Evolutionary conservation across 805 yeast genomes (phyloP).

Genomic region (Wickerhamiella qilinensis): DNA sequence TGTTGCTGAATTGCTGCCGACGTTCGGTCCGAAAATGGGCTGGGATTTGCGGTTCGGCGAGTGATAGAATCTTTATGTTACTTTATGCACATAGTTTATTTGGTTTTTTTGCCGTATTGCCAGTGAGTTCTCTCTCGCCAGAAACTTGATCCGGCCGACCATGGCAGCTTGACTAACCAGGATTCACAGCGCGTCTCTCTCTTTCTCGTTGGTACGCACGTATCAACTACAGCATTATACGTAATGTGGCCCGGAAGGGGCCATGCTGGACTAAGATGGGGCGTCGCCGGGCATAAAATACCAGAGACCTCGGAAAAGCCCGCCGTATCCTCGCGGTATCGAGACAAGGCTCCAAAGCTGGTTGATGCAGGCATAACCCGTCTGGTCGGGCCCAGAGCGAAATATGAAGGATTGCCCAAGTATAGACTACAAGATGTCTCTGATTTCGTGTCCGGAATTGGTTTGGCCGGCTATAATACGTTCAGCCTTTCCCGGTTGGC

Average conservation of each 20-base stretch:
- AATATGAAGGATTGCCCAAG: no score
- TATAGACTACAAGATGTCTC: no score
- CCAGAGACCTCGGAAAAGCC: neutral
- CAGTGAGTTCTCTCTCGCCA: neutral
- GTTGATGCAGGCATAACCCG: no score
- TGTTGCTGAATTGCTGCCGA: constrained; percentile 88
- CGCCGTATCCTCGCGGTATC: no score
- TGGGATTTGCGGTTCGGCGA: constrained; percentile 79
- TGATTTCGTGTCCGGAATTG: no score
- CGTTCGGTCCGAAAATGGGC: constrained; percentile 74
- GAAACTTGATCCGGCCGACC: neutral
- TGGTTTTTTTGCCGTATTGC: neutral
- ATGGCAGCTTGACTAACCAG: neutral
- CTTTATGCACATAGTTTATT: neutral
- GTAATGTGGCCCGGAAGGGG: neutral
- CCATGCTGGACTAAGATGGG: neutral
- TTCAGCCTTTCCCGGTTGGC: no score
- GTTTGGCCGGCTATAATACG: neutral
- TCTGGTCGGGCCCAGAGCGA: no score
- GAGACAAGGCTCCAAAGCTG: no score
- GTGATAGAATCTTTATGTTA: neutral
- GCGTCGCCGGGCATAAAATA: neutral
- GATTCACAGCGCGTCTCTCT: neutral
- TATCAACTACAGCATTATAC: no score
- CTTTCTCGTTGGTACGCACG: neutral